Base-by-base conservation (phyloP, 106 monocot genomes). In the Dendrobium nobile region DNA sequence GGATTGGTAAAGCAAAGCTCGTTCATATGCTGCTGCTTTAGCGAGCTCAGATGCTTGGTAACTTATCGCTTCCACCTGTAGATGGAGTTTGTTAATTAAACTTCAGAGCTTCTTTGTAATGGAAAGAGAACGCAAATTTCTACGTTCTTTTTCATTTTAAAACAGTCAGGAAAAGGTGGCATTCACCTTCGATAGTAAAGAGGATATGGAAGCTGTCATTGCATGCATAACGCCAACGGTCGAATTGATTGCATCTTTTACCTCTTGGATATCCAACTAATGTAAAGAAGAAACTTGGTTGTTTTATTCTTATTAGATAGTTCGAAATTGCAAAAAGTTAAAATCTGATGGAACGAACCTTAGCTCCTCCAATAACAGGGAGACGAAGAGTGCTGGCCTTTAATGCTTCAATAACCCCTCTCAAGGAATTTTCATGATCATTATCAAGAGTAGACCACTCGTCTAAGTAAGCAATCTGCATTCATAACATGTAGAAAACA, bases 361-460 rank as follows among this genome's bases (percentile, higher is more conserved):
- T 92, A 22, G 92, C 92, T 82, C 72, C 40, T 13, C 77, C 79
- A 74, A 86, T 84, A 84, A 92, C 78, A 15, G 92, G 92, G 77
- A 92, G 92, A 65, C 89, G 92, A 45, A 92, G 82, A 28, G 89
- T 92, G 76, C 87, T 87, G 74, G 92, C 92, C 47, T 89, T 86
- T 31, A 92, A 70, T 72, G 92, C 92, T 72, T 92, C 86, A 58
- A 85, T 79, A 54, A 82, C 73, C 67, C 84, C 89, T 70, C 75
- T 84, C 74, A 92, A 79, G 54, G 86, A 81, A 85, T 20, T 86
- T 24, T 82, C 82, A 85, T 92, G 92, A 7, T 88, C 88, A 54
- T 77, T 79, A 8, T 88, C 84, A 80, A 90, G 31, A 13, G 24
- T 54, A 79, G 84, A 87, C 89, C 92, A 92, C 55, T 89, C 88